Conservation (phyloP, 176 grass and related monocot species). For the Aegilops umbellulata region DNA sequence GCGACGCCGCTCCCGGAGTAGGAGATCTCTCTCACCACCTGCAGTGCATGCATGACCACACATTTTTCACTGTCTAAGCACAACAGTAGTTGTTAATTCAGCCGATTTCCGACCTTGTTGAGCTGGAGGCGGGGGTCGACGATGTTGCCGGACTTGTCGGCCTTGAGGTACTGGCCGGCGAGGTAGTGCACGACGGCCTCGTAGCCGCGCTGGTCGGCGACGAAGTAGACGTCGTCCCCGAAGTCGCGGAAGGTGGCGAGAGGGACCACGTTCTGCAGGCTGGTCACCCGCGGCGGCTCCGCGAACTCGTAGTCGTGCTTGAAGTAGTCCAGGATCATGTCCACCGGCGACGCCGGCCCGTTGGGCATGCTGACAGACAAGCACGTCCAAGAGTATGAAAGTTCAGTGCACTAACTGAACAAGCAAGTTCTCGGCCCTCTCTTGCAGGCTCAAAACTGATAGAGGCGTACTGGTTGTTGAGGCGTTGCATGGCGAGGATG, state of each 20-base stretch:
- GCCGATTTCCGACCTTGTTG: too few species aligned
- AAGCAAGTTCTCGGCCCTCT: too few species aligned
- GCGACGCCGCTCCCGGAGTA: conserved; percentile 8
- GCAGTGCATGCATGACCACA: too few species aligned
- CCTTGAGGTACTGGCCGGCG: conserved; percentile 50
- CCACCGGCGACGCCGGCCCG: conserved; percentile 31
- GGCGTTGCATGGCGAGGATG: conserved; percentile 51
- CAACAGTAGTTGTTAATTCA: too few species aligned
- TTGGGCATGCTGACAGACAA: not conserved
- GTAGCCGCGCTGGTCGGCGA: conserved; percentile 27
- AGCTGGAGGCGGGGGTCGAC: conserved; percentile 42
- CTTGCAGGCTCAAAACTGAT: too few species aligned
- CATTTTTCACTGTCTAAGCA: too few species aligned
- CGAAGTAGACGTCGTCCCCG: conserved; percentile 38
- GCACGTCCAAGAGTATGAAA: too few species aligned
- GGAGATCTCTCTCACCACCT: conserved; percentile 33
- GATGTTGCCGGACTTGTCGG: conserved; percentile 36
- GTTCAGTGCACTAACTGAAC: too few species aligned
- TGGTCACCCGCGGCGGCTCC: conserved; percentile 40
- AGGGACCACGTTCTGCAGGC: conserved; percentile 58
- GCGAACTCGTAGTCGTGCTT: conserved; percentile 39
- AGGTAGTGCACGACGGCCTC: conserved; percentile 50
- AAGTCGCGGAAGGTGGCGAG: conserved; percentile 31
- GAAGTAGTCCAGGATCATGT: conserved; percentile 77
- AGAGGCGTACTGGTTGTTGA: conserved; percentile 40